Evolutionary conservation across 257 asterid genomes (phyloP).

Genomic region (Fraxinus excelsior): DNA sequence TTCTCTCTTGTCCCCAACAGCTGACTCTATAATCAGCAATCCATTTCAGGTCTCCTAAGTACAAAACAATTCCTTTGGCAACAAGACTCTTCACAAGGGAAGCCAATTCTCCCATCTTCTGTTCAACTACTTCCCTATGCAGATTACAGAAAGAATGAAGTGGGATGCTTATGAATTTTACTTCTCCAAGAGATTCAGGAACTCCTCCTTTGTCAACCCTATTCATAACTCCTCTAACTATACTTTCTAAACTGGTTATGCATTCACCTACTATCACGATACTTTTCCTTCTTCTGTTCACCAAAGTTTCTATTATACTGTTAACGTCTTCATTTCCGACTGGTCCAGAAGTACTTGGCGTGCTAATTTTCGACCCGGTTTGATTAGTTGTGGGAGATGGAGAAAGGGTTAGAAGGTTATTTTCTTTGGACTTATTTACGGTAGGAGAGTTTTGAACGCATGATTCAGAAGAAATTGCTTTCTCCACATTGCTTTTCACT

Average conservation of each 20-base stretch:
- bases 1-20: slow-evolving; percentile 33
- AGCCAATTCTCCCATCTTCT: slow-evolving; percentile 57
- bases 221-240: slow-evolving; percentile 55
- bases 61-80: slow-evolving; percentile 69
- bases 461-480: slow-evolving; percentile 47
- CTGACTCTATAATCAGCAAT: slow-evolving; percentile 56
- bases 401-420: slow-evolving; percentile 18
- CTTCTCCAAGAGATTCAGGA: slow-evolving; percentile 48
- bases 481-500: slow-evolving; percentile 73
- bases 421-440: slow-evolving; percentile 21
- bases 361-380: slow-evolving; percentile 3
- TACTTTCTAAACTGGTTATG: slow-evolving; percentile 42
- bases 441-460: slow-evolving; percentile 28
- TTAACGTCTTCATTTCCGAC: slow-evolving; percentile 50
- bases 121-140: slow-evolving; percentile 60
- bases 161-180: slow-evolving; percentile 59
- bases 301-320: slow-evolving; percentile 41
- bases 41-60: slow-evolving; percentile 85
- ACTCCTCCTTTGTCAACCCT: slow-evolving; percentile 54
- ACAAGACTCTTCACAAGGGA: slow-evolving; percentile 53
- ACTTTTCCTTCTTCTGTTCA: slow-evolving; percentile 35
- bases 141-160: slow-evolving; percentile 54
- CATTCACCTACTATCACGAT: slow-evolving; percentile 67
- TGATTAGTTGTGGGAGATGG: slow-evolving; percentile 10
- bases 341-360: slow-evolving; percentile 17